Evolutionary conservation across 148 eudicot species (phyloP), one percentile per base, ranked within the genome.

Genomic region (Fagopyrum esculentum): DNA sequence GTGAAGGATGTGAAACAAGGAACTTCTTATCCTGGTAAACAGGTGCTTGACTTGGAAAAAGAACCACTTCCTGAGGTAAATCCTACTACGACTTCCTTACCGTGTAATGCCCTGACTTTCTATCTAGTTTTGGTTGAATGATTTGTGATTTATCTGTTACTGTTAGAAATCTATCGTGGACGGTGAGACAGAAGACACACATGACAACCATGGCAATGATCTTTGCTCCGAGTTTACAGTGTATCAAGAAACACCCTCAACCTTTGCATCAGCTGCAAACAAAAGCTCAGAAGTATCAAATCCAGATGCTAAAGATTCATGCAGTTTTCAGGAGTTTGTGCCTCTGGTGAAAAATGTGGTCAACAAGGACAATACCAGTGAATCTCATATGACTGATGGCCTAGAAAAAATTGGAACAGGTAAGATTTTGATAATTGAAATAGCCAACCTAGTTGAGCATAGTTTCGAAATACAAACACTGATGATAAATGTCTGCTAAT

Each of bases 11-110:
- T 83, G 76, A 85, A 80, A 75, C 76, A 77, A 44, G 77, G 54
- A 47, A 55, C 88, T 83, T 78, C 86, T 68, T 78, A 74, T 59
- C 29, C 76, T 45, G 74, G 73, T 76, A 79, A 85, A 82, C 76
- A 80, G 44, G 47, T 81, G 77, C 60, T 86, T 44, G 86, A 85
- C 82, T 69, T 86, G 82, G 97, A 89, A 75, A 88, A 82, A 81
- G 87, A 85, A 75, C 84, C 81, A 30, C 74, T 52, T 52, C 75
- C 81, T 40, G 92, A 92, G 96, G 98, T 87, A 84, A 56, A 70
- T 13, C 26, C 30, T 15, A 56, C 61, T 71, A 75, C 40, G 1
- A 2, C 45, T 56, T 45, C 11, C 52, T 70, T 78, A 50, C 73
- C n/a, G n/a, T 70, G n/a, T 9, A 35, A 35, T 7, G 56, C 63